Evolutionary conservation across 2,329 filamentous ascomycete genomes (phyloP).

Genomic region (Cladorrhinum sp.): DNA sequence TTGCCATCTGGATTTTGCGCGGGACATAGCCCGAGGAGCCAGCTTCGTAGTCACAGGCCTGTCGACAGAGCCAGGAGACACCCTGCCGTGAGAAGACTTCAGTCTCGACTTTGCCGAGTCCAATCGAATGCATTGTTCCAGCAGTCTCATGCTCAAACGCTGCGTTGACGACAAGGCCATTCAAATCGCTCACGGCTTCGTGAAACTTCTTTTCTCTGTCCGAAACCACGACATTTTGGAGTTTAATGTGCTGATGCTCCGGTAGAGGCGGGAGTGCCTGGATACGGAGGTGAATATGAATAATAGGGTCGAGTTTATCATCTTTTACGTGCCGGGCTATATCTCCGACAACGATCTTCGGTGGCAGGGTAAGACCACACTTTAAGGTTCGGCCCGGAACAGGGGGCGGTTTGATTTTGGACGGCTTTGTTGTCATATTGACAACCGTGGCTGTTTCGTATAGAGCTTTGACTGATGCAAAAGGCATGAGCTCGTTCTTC

Average conservation of each 20-base stretch:
- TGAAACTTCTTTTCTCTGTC: conserved; percentile 4
- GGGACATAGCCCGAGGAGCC: conserved; percentile 4
- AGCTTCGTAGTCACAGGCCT: conserved; percentile 4
- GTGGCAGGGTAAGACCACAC: conserved; percentile 5
- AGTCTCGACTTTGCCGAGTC: background rate
- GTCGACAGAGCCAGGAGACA: conserved; percentile 8
- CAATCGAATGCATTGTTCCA: conserved; percentile 3
- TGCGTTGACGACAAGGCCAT: conserved; percentile 7
- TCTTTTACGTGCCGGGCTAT: conserved; percentile 6
- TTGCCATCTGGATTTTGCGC: conserved; percentile 1
- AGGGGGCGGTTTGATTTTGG: background rate
- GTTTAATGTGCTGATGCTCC: conserved; percentile 7
- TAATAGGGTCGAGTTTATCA: conserved; percentile 5
- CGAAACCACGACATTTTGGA: conserved; percentile 8
- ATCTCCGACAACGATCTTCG: background rate
- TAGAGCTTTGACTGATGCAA: conserved; percentile 7
- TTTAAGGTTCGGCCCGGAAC: conserved; percentile 1
- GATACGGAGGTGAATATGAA: conserved; percentile 4
- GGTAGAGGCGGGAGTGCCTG: conserved; percentile 7
- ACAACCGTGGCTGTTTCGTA: conserved; percentile 8
- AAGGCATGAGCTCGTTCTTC: conserved; percentile 5
- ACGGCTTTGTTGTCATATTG: conserved; percentile 2
- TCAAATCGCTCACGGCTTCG: conserved; percentile 11
- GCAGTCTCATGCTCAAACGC: conserved; percentile 4
- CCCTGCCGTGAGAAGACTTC: conserved; percentile 3